Percentiles rank a stretch among this genome's conserved stretches.
Evolutionary conservation across 2,329 filamentous ascomycete genomes (phyloP).

Genomic region (Trichoderma cornu-damae): DNA sequence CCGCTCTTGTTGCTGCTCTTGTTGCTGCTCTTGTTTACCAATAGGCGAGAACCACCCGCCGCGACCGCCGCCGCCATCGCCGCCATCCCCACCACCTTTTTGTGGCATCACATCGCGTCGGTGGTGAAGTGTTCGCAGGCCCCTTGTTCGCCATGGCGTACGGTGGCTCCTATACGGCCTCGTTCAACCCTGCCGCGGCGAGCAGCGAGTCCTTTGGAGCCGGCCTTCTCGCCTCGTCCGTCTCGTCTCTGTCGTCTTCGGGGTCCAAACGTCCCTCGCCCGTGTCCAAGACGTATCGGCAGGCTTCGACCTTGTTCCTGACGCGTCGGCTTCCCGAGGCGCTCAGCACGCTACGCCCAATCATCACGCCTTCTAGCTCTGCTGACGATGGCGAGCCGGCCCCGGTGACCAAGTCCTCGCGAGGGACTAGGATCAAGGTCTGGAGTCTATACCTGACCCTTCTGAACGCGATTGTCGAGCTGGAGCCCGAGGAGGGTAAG

Average conservation of each 20-base stretch:
- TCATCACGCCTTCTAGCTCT: slow-evolving; percentile 60
- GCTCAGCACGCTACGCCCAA: slow-evolving; percentile 74
- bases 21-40: slow-evolving; percentile 6
- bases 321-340: slow-evolving; percentile 91
- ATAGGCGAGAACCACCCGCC: neutral
- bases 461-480: slow-evolving; percentile 82
- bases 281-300: slow-evolving; percentile 88
- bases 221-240: slow-evolving; percentile 56
- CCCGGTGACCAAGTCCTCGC: slow-evolving; percentile 73
- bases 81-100: neutral
- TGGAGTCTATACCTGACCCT: slow-evolving; percentile 97
- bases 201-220: slow-evolving; percentile 45
- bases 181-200: slow-evolving; percentile 41
- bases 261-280: slow-evolving; percentile 60
- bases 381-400: slow-evolving; percentile 53
- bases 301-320: slow-evolving; percentile 88
- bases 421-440: slow-evolving; percentile 83
- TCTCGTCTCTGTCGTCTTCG: slow-evolving; percentile 61
- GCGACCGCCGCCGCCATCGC: neutral
- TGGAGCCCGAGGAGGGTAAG: slow-evolving; percentile 87
- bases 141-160: slow-evolving; percentile 38
- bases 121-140: neutral
- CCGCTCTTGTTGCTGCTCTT: neutral
- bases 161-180: slow-evolving; percentile 41
- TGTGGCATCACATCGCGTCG: neutral